Evolutionary conservation across 2,329 filamentous ascomycete genomes (phyloP), one percentile per base, ranked within the genome.

Genomic region (Colletotrichum navitas): DNA sequence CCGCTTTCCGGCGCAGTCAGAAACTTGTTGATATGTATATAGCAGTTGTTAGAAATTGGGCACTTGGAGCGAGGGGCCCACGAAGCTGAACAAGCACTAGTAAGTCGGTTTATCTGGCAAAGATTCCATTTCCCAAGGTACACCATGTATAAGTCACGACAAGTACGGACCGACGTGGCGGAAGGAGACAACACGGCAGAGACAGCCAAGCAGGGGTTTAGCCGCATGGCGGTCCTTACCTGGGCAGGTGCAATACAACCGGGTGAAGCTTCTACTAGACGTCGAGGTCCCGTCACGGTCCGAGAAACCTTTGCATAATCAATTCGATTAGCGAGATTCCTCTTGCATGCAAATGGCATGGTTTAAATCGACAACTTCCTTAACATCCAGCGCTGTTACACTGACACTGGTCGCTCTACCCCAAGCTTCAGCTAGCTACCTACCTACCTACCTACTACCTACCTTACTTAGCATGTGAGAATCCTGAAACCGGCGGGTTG

Each of bases 401-500:
- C 51, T 68, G 51, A 63, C 64, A 51, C 21, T 49, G 32, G 34
- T 24, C n/a, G 32, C 47, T 51, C 45, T 45, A 32, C 24, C 29
- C 29, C 29, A 36, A 36, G 52, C 32, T 12, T 14, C 32, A 36
- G 29, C 32, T 21, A 55, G 29, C 32, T 32, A 32, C 29, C 59
- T 45, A 34, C 43, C 41, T 36, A 34, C 10, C 34, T 34, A 36
- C 34, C 29, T n/a, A n/a, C 36, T 39, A 39, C 12, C 36, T 39
- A 56, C 49, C 43, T n/a, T n/a, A n/a, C n/a, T 34, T 63, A 41
- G 32, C 65, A 71, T 71, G 68, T 71, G 68, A 71, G 68, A 56
- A 71, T 71, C 55, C 68, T 71, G 68, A 59, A 68, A 71, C 63
- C 58, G 65, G 59, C 52, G 21, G 65, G 65, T 64, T 49, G 45